These are phyloP conservation scores for Tulasnella sp. DNA, from an alignment of 768 basidiomycete genomes.

Conservation along the genomic window DNA sequence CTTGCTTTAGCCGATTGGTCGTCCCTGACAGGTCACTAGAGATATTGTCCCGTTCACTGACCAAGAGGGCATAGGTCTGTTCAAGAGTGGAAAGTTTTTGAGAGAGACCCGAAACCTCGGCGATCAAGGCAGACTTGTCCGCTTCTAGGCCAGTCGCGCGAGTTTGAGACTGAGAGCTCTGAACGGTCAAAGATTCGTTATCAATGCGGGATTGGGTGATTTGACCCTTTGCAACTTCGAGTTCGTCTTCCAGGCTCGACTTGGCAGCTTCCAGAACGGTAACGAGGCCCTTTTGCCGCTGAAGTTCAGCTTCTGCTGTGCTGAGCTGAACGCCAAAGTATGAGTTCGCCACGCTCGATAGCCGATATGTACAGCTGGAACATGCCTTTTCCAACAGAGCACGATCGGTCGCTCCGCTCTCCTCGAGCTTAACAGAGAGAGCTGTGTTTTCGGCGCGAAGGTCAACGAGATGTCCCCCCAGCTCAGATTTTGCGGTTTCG, in stretches of 20 bases:
- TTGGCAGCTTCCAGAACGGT: neutral
- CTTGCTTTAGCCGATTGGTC: neutral
- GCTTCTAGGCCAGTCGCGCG: neutral
- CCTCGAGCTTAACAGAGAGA: conserved; percentile 3
- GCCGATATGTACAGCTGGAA: neutral
- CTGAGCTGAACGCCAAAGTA: neutral
- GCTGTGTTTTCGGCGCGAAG: conserved; percentile 4
- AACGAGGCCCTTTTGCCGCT: neutral
- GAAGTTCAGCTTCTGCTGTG: neutral
- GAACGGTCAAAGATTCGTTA: neutral
- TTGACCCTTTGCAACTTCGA: conserved; percentile 1
- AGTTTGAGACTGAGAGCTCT: neutral
- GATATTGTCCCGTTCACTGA: neutral
- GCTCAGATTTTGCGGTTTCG: neutral
- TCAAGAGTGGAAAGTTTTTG: neutral
- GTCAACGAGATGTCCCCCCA: neutral
- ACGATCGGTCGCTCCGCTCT: conserved; percentile 3
- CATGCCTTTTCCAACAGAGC: conserved; percentile 11
- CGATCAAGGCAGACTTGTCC: neutral
- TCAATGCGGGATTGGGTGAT: neutral
- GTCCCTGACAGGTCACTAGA: neutral
- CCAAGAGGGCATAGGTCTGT: neutral
- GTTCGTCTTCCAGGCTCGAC: neutral
- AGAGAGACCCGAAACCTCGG: neutral
- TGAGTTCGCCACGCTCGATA: neutral